Percentiles rank a stretch among this genome's conserved stretches.
Evolutionary conservation across 768 basidiomycete genomes (phyloP).

Genomic region (Leucosporidium scottii): DNA sequence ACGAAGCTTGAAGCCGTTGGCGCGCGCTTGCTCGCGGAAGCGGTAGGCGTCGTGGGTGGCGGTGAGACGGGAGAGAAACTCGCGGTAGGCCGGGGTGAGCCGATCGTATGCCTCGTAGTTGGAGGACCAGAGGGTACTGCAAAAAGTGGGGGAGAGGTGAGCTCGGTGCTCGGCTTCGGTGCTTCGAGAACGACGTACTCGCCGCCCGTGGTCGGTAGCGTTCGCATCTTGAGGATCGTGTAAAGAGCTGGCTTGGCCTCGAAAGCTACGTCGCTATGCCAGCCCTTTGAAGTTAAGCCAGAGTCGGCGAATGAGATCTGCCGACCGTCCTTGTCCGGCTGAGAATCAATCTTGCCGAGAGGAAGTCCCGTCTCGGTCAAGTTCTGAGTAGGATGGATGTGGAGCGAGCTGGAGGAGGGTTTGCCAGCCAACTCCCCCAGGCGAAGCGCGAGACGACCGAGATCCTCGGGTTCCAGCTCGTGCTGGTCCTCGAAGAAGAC

Average conservation of each 20-base stretch:
- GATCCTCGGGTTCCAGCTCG: constrained; percentile 37
- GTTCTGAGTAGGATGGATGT: constrained; percentile 40
- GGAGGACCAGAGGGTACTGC: constrained; percentile 38
- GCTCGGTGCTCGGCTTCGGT: background rate
- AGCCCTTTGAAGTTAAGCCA: constrained; percentile 20
- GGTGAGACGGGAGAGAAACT: constrained; percentile 41
- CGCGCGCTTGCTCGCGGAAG: constrained; percentile 40
- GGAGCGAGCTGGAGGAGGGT: constrained; percentile 37
- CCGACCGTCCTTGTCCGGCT: constrained; percentile 24
- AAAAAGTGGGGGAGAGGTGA: background rate
- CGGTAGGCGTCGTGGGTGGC: constrained; percentile 41
- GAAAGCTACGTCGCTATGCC: constrained; percentile 40
- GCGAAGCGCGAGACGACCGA: constrained; percentile 35
- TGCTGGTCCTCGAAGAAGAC: constrained; percentile 43
- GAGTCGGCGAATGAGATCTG: constrained; percentile 33
- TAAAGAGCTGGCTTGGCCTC: constrained; percentile 41
- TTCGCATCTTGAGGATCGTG: constrained; percentile 42
- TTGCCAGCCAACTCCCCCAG: constrained; percentile 39
- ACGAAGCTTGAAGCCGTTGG: constrained; percentile 38
- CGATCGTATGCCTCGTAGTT: constrained; percentile 40
- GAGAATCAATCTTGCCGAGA: constrained; percentile 39
- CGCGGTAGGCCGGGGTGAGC: constrained; percentile 38
- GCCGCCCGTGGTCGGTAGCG: constrained; percentile 37
- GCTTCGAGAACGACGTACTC: background rate
- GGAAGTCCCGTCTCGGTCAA: constrained; percentile 39